These are phyloP conservation scores for Yarrowia keelungensis DNA, from an alignment of 805 yeast species.

Conservation along the genomic window DNA sequence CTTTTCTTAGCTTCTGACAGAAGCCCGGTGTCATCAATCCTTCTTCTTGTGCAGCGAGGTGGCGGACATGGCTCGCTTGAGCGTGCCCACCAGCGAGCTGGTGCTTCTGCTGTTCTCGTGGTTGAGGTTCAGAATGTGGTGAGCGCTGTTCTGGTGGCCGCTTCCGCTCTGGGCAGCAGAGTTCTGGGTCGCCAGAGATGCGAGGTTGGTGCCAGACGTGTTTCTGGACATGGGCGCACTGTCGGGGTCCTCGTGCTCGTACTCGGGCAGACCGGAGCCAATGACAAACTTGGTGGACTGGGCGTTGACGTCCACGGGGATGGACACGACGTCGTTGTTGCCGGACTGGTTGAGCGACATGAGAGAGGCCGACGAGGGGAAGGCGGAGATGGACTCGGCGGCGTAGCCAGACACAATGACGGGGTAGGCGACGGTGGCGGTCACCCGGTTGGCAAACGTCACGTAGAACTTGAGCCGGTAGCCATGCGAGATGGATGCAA, in stretches of 20 bases:
- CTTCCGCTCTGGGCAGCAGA: slow-evolving; percentile 16
- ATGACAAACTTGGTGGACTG: slow-evolving; percentile 38
- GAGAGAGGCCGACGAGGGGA: slow-evolving; percentile 34
- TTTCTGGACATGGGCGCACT: slow-evolving; percentile 37
- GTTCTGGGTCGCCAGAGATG: slow-evolving; percentile 30
- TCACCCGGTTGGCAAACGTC: slow-evolving; percentile 26
- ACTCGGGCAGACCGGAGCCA: slow-evolving; percentile 36
- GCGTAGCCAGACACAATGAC: slow-evolving; percentile 36
- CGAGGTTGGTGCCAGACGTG: slow-evolving; percentile 34
- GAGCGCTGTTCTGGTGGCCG: slow-evolving; percentile 21
- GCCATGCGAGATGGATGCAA: slow-evolving; percentile 34
- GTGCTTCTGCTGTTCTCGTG: slow-evolving; percentile 37
- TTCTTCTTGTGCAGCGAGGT: slow-evolving; percentile 17
- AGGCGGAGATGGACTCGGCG: slow-evolving; percentile 31
- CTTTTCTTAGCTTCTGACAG: slow-evolving; percentile 35
- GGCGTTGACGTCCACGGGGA: slow-evolving; percentile 31
- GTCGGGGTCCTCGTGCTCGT: slow-evolving; percentile 32
- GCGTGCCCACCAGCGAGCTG: slow-evolving; percentile 27
- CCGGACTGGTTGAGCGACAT: slow-evolving; percentile 12
- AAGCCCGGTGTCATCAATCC: slow-evolving; percentile 16
- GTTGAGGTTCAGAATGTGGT: slow-evolving; percentile 33
- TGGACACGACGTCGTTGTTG: slow-evolving; percentile 11
- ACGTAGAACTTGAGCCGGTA: slow-evolving; percentile 38
- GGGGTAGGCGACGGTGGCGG: slow-evolving; percentile 27
- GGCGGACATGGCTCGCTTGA: slow-evolving; percentile 36